Base-by-base conservation (phyloP, 345 rosid genomes). In the Psidium friedrichsthalianum region DNA sequence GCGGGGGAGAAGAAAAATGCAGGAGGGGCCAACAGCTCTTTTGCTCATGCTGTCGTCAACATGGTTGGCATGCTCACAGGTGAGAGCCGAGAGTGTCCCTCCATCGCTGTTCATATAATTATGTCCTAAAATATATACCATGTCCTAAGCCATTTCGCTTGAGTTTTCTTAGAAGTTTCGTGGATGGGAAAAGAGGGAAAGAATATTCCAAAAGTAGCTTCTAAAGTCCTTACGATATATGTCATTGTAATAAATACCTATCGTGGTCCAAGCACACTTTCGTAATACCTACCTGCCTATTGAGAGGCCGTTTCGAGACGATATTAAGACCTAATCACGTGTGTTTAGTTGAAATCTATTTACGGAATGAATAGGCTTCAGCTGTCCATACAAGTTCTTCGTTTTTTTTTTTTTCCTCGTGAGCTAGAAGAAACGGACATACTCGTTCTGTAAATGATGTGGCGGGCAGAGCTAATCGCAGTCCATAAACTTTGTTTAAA, bases 41-140 rank as follows among this genome's bases (percentile, higher is more conserved):
- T 94, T 85, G 86, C 90, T 87, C 95, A 93, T 86, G 91, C 97
- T 55, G 97, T 92, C 86, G 82, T 92, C 89, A 95, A 95, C 90
- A 95, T 95, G 98, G 90, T 91, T 52, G 97, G 97, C 86, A 95
- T 95, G 97, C 98, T 95, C 83, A 92, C 94, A 57, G 98, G 98
- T 95, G 88, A 69, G 49, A 8, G 1, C 32, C n/a, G 21, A 25
- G 27, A 25, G 16, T 84, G 42, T 74, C 32, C 47, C 24, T 25
- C 53, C 82, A 83, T 85, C 54, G 12, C 25, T 44, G 47, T 44
- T 44, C 47, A 44, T 16, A 51, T 22, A 12, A 18, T 83, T 21
- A 14, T 21, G 52, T 21, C 52, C 16, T 82, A 10, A 52, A 4
- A 82, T 54, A 21, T 8, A 32, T 2, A 36, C 42, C 13, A 11